Evolutionary conservation across 768 basidiomycete species (phyloP).

Genomic region (Russula dissimulans): DNA sequence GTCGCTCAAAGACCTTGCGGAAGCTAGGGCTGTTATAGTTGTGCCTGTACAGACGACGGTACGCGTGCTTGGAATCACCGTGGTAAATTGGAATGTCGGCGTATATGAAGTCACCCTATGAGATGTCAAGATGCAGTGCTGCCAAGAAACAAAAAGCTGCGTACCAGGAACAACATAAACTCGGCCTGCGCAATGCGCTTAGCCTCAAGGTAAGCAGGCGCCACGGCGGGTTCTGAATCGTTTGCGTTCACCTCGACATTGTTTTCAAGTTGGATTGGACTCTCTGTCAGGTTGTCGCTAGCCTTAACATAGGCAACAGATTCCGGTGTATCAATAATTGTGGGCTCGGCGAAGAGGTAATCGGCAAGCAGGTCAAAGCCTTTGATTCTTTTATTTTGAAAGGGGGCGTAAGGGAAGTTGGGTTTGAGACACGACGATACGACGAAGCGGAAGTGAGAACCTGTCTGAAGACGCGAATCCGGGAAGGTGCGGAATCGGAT

Average conservation of each 20-base stretch:
- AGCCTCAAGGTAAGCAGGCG: not conserved
- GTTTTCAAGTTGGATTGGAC: not conserved
- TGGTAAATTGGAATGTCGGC: constrained; percentile 60
- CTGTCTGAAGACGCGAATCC: constrained; percentile 47
- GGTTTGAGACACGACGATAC: constrained; percentile 58
- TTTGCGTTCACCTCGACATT: not conserved
- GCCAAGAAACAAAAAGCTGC: not conserved
- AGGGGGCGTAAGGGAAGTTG: constrained; percentile 64
- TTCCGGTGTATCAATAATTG: constrained; percentile 4
- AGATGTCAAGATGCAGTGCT: not conserved
- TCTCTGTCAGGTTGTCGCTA: constrained; percentile 6
- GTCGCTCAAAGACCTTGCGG: constrained; percentile 54
- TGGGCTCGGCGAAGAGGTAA: constrained; percentile 34
- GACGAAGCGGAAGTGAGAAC: constrained; percentile 58
- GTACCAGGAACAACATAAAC: constrained; percentile 53
- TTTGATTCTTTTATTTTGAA: constrained; percentile 42
- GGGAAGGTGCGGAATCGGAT: constrained; percentile 67
- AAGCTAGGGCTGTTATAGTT: constrained; percentile 58
- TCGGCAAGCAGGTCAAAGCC: constrained; percentile 58
- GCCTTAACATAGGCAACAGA: not conserved
- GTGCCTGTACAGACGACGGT: constrained; percentile 56
- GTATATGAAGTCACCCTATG: constrained; percentile 61
- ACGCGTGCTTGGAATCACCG: constrained; percentile 49
- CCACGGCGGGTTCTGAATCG: constrained; percentile 1
- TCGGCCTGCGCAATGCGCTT: constrained; percentile 30